These are phyloP conservation scores for Neurospora crassa DNA, from an alignment of 2,329 filamentous ascomycete species.

Conservation along the genomic window DNA sequence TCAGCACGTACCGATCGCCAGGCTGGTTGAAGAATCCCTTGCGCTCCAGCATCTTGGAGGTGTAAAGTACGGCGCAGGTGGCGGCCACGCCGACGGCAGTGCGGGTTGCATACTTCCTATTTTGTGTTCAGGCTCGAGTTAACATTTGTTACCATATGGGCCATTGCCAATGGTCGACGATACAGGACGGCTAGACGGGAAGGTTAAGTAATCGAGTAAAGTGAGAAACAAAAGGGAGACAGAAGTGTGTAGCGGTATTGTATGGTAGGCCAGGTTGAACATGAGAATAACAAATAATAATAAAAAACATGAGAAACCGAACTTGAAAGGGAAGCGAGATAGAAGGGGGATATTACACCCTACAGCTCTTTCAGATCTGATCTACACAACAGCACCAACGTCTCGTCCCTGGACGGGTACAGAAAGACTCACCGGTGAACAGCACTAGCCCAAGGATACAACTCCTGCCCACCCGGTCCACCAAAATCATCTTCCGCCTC, in stretches of 20 bases:
- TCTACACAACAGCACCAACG: neutral
- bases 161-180: too few relatives aligned
- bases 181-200: too few relatives aligned
- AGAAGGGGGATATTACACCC: neutral
- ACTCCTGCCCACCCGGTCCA: neutral
- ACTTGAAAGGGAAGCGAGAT: neutral
- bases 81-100: neutral
- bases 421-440: neutral
- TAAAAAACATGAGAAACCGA: neutral
- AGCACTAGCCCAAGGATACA: neutral
- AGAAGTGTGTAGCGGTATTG: too few relatives aligned
- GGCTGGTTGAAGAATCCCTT: neutral
- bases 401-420: neutral
- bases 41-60: neutral
- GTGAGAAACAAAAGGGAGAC: too few relatives aligned
- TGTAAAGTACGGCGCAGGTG: neutral
- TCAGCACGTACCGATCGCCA: neutral
- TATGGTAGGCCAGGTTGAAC: too few relatives aligned
- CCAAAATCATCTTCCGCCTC: neutral
- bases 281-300: neutral
- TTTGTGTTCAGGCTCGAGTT: neutral
- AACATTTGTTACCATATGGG: too few relatives aligned
- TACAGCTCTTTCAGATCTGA: neutral
- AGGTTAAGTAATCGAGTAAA: too few relatives aligned
- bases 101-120: neutral